Base-by-base conservation (phyloP, 495 filamentous ascomycete genomes). In the Glutinoglossum americanum region DNA sequence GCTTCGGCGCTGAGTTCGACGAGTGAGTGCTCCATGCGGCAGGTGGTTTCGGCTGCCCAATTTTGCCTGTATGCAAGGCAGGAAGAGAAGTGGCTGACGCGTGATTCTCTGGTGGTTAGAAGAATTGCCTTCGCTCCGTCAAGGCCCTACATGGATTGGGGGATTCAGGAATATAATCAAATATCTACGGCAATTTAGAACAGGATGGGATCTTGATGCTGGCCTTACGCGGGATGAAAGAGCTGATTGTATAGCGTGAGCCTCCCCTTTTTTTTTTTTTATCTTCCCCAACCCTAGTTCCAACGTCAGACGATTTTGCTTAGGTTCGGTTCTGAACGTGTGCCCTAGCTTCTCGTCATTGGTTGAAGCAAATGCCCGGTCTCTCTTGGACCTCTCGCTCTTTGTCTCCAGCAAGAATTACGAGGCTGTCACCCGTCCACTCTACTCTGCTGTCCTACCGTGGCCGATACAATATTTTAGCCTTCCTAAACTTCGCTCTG, bases 371-470 rank as follows among this genome's bases (percentile, higher is more conserved):
- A 78, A 79, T 61, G 82, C 76, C 47, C 73, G 79, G 62, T 73
- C 78, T 23, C 79, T 93, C 56, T 61, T 92, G 62, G 80, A 85
- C 61, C 79, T 90, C 62, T 88, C 79, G 55, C 82, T 98, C 62
- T 97, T 92, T 70, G 81, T 89, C 64, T 92, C 87, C 41, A 82
- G 80, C 61, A 77, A 83, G 59, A 96, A 95, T 70, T 98, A 89
- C 74, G 73, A 76, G 59, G 64, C 69, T 51, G 66, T 73, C 39
- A 94, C 87, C 35, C 80, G 84, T 8, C 85, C 87, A 9, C 80
- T 85, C 33, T 90, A 84, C 71, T 81, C 79, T 57, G 66, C 71
- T 3, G 76, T 94, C 58, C 79, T 95, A 32, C 80, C 82, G 23
- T 89, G 89, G 73, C 85, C 92, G 9, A 76, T 83, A 54, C 83